Evolutionary conservation across 306 rosid genomes (phyloP), one percentile per base, ranked within the genome.

Genomic region (Cucurbita maxima): DNA sequence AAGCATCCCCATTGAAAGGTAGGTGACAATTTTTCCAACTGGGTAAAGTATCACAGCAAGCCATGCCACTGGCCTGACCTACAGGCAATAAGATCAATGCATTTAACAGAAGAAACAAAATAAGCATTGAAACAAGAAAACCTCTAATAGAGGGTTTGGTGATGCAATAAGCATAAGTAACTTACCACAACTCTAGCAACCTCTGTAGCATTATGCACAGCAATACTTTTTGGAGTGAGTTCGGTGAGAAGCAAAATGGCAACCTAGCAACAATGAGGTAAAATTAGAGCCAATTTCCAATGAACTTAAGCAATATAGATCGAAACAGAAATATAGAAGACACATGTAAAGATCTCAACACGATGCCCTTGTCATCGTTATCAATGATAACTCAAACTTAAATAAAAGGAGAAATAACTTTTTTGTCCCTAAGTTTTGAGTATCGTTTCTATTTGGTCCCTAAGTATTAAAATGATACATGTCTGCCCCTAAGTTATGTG

Each of bases 31-130:
- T 88, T 96, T 87, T 76, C 99, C 99, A 36, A 79, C 96, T 10
- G 99, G 99, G 77, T 95, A 95, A 79, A 95, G 76, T 59, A 95
- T 84, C 81, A 95, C 55, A 19, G 99, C 91, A 81, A 95, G 99
- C 97, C 99, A 95, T 8, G 99, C 99, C 85, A 95, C 99, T 72
- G 99, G 99, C 81, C 97, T 85, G 83, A 91, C 99, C 99, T 95
- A 84, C 77, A 80, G 82, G 83, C 79, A 82, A 79, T 62, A 75
- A 64, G 79, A 64, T 59, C 76, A 72, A 75, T 22, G 64, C 76
- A 57, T 78, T 84, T 72, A 75, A 61, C 71, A 63, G 71, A 77
- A 63, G 34, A 77, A 34, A 30, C 34, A 48, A 48, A 59, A 51
- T 54, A 72, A 72, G 61, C 52, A 55, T 54, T 19, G 13, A 62